Evolutionary conservation across 768 basidiomycete genomes (phyloP).

Genomic region (Dioszegia hungarica): DNA sequence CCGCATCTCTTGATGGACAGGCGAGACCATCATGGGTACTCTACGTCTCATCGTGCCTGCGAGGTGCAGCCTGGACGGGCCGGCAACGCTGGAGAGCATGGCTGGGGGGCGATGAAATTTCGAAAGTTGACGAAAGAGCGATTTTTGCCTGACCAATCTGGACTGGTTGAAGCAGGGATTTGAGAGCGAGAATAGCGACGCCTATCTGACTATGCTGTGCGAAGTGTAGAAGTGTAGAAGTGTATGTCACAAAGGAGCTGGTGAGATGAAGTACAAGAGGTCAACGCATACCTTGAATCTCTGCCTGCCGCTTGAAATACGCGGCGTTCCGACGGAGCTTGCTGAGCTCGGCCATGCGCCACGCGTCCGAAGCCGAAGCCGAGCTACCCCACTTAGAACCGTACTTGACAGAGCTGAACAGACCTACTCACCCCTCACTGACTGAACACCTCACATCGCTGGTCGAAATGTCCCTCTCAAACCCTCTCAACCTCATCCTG

Average conservation of each 20-base stretch:
- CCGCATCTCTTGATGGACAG: background rate
- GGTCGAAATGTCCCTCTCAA: constrained; percentile 30
- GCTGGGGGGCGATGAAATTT: background rate
- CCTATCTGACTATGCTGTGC: too few relatives aligned
- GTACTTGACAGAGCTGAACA: background rate
- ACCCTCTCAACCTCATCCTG: constrained; percentile 40
- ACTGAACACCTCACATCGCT: too few relatives aligned
- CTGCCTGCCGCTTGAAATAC: too few relatives aligned
- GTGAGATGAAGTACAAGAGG: background rate
- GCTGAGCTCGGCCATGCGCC: background rate
- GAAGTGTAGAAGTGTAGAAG: too few relatives aligned
- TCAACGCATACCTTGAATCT: background rate
- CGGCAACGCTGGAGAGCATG: constrained; percentile 4
- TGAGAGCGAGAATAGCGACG: background rate
- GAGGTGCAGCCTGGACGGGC: background rate
- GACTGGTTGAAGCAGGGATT: background rate
- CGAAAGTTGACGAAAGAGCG: background rate
- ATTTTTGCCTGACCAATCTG: too few relatives aligned
- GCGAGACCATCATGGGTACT: constrained; percentile 1
- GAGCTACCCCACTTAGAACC: background rate
- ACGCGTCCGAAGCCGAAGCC: background rate
- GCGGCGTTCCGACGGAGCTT: background rate
- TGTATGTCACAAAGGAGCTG: background rate
- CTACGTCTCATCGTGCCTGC: background rate
- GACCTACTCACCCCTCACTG: too few relatives aligned